Evolutionary conservation across 2,329 filamentous ascomycete genomes (phyloP), one percentile per base, ranked within the genome.

Genomic region (Byssothecium circinans): DNA sequence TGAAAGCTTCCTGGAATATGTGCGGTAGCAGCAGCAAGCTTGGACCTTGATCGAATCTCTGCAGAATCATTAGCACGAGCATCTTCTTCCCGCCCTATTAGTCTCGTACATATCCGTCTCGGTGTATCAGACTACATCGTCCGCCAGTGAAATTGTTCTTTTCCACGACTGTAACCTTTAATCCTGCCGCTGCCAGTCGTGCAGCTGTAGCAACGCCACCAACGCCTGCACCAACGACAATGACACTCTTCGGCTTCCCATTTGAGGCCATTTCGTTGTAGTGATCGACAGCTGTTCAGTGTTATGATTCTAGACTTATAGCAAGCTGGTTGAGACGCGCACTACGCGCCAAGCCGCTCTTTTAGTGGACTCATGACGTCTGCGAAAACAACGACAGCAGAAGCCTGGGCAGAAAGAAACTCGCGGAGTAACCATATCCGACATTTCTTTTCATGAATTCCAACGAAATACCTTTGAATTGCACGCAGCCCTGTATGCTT

Each of bases 1-100:
- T 66, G 62, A 89, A 90, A 17, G 82, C 81, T 69, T 87, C 82
- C 22, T 78, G 76, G 74, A 90, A 91, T 47, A 89, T 77, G 45
- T 81, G 79, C 2, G 87, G 87, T 5, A 90, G 81, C 0, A 91
- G 77, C 15, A 90, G 79, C 3, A 90, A 79, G 1, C 86, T 89
- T 0, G 87, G 87, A 0, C 87, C 87, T 74, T 89, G 86, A 62
- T 91, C 87, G 72, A 90, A 90, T 47, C 87, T 75, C 74, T 79
- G 50, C 34, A 45, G 48, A 12, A 53, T 32, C 17, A 41, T 53
- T 27, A 48, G 41, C 45, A 44, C 8, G 35, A 14, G n/a, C 14
- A 14, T 19, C 2, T 34, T 36, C 22, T 22, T 6, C 15, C n/a
- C n/a, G 15, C 18, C 18, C 19, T 11, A 27, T n/a, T 8, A 19